Conservation (phyloP, 148 eudicot species). For the Camellia lanceoleosa region DNA sequence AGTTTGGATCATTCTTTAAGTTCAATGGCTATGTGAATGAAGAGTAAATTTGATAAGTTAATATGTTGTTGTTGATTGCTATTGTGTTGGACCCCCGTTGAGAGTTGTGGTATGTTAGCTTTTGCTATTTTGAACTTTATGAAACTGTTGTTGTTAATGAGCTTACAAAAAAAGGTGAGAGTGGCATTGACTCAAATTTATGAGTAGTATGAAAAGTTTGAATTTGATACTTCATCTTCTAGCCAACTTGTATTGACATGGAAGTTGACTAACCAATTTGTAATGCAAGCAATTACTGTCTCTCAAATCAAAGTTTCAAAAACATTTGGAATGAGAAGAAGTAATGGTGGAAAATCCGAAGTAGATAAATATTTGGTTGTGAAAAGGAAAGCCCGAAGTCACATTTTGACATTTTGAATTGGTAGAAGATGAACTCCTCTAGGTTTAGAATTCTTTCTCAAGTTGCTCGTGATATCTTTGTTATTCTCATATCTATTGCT, state of each 20-base stretch:
- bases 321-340: background rate
- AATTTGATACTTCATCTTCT: background rate
- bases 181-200: background rate
- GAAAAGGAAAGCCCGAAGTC: too few species aligned
- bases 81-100: background rate
- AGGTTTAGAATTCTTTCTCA: background rate
- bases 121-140: background rate
- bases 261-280: background rate
- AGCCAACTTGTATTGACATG: background rate
- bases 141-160: background rate
- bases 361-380: background rate
- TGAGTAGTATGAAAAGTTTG: background rate
- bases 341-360: background rate
- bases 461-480: too few species aligned
- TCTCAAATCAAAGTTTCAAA: background rate
- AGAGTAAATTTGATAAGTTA: too few species aligned
- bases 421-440: background rate
- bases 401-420: background rate
- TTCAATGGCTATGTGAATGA: background rate
- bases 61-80: background rate
- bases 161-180: background rate
- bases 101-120: background rate
- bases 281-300: background rate
- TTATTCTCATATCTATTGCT: background rate
- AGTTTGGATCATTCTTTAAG: background rate